Evolutionary conservation across 768 basidiomycete genomes (phyloP).

Genomic region (Macrolepiota fuliginosa): DNA sequence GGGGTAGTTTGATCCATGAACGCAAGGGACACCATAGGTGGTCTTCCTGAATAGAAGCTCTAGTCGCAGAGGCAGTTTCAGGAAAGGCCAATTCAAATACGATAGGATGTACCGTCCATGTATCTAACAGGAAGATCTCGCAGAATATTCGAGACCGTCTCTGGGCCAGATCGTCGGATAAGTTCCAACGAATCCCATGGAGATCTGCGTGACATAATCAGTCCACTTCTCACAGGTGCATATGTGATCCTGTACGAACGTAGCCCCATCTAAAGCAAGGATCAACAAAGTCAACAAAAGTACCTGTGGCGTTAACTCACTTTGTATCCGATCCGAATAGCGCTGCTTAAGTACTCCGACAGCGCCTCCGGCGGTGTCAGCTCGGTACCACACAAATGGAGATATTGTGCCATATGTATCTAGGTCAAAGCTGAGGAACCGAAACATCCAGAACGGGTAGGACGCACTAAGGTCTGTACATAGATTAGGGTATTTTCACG

Average conservation of each 20-base stretch:
- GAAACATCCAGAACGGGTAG: not conserved
- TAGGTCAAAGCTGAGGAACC: conserved; percentile 9
- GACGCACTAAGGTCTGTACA: conserved; percentile 54
- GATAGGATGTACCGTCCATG: conserved; percentile 46
- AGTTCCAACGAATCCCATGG: conserved; percentile 57
- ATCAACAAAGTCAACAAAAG: not conserved
- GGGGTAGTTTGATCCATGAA: conserved; percentile 61
- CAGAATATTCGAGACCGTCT: conserved; percentile 61
- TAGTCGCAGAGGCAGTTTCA: conserved; percentile 19
- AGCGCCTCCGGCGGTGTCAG: conserved; percentile 42
- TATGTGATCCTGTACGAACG: conserved; percentile 35
- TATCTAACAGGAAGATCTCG: conserved; percentile 65
- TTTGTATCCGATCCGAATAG: conserved; percentile 55
- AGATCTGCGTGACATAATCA: conserved; percentile 40
- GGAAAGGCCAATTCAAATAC: not conserved
- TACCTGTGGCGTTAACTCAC: conserved; percentile 35
- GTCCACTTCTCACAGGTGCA: not conserved
- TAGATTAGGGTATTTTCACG: conserved; percentile 51
- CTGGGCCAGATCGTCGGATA: conserved; percentile 41
- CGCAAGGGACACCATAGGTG: conserved; percentile 48
- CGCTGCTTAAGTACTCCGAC: conserved; percentile 60
- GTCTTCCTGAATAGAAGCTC: conserved; percentile 64
- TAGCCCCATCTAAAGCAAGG: conserved; percentile 39
- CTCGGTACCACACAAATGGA: conserved; percentile 54
- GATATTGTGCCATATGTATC: conserved; percentile 47